Evolutionary conservation across 2,329 filamentous ascomycete genomes (phyloP).

Genomic region (Polychaeton citri): DNA sequence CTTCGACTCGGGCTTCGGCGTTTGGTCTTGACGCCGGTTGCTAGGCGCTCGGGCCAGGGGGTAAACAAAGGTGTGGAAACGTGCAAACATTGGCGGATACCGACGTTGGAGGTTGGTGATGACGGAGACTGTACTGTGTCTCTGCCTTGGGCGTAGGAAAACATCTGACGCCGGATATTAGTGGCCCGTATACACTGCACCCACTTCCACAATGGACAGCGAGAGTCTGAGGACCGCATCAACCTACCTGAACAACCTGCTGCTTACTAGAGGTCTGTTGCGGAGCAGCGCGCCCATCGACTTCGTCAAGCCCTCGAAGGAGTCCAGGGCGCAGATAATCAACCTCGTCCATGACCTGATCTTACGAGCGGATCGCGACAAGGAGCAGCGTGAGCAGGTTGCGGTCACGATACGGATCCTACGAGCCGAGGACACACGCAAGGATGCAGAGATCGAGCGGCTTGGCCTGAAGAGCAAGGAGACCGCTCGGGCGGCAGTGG

Average conservation of each 20-base stretch:
- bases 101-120: no score
- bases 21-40: no score
- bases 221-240: conserved; percentile 47
- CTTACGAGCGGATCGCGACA: conserved; percentile 80
- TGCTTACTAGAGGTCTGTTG: conserved; percentile 49
- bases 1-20: no score
- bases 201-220: conserved; percentile 25
- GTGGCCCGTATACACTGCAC: no score
- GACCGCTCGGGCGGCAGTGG: conserved; percentile 57
- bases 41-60: no score
- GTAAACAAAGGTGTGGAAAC: no score
- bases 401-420: conserved; percentile 64
- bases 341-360: conserved; percentile 90
- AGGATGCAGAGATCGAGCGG: conserved; percentile 49
- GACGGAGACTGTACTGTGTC: no score
- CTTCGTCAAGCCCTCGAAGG: conserved; percentile 56
- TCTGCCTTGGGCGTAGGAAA: no score
- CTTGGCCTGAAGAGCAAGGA: conserved; percentile 27
- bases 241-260: conserved; percentile 51
- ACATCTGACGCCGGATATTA: no score
- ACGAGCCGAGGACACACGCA: conserved; percentile 61
- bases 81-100: no score
- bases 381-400: conserved; percentile 73
- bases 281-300: conserved; percentile 60
- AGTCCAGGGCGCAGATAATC: conserved; percentile 75